Conservation (phyloP, 768 basidiomycete species). For the Trametes cinnabarina region DNA sequence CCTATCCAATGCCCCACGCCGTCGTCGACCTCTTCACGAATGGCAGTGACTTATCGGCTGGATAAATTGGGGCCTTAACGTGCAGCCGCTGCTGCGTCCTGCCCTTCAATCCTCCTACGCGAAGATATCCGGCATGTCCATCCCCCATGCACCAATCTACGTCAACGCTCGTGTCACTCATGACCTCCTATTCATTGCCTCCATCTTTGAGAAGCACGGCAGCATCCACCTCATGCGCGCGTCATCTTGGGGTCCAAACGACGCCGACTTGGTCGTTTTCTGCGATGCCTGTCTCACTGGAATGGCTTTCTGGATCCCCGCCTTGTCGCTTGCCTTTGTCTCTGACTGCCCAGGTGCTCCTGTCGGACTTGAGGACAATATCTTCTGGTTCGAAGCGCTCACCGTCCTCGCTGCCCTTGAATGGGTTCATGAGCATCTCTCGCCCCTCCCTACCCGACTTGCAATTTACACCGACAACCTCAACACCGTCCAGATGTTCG, state of each 20-base stretch:
- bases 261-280: conserved; percentile 23
- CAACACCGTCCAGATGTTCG: conserved; percentile 29
- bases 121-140: conserved; percentile 31
- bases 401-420: neutral
- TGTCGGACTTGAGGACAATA: conserved; percentile 1
- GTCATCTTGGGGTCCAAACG: neutral
- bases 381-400: conserved; percentile 16
- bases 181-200: conserved; percentile 35
- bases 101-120: conserved; percentile 30
- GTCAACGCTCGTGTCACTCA: conserved; percentile 29
- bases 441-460: neutral
- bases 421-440: neutral
- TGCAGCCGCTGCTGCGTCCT: conserved; percentile 32
- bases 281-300: neutral
- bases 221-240: too few species aligned
- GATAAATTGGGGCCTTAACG: conserved; percentile 42
- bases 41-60: conserved; percentile 36
- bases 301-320: conserved; percentile 1
- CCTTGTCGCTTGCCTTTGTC: too few species aligned
- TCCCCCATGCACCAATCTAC: conserved; percentile 18
- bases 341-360: too few species aligned
- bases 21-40: conserved; percentile 18
- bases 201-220: conserved; percentile 21
- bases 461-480: conserved; percentile 22
- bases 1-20: neutral